Percentiles rank a stretch among this genome's conserved stretches.
These are phyloP conservation scores for Yamadazyma laniorum DNA, from an alignment of 805 yeast species.

Conservation along the genomic window DNA sequence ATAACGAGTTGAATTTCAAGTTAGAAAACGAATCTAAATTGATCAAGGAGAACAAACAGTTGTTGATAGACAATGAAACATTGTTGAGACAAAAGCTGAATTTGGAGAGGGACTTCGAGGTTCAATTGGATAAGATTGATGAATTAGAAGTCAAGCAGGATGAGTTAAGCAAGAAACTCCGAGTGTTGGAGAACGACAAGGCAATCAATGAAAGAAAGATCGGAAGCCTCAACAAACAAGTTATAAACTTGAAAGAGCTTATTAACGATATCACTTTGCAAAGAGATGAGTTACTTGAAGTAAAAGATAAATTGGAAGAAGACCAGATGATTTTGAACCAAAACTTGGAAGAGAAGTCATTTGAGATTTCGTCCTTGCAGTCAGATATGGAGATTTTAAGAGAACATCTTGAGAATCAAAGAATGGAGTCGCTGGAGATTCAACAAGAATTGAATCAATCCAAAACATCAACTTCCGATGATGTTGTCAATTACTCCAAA, in stretches of 20 bases:
- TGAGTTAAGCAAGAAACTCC: conserved; percentile 25
- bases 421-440: conserved; percentile 31
- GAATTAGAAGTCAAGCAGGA: conserved; percentile 30
- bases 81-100: conserved; percentile 22
- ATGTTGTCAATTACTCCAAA: conserved; percentile 33
- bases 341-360: conserved; percentile 24
- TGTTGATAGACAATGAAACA: conserved; percentile 59
- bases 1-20: conserved; percentile 50
- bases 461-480: conserved; percentile 24
- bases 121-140: conserved; percentile 43
- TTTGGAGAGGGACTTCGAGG: conserved; percentile 30
- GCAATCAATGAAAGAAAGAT: conserved; percentile 37
- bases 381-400: conserved; percentile 30
- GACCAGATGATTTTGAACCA: conserved; percentile 26
- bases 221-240: conserved; percentile 43
- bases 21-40: conserved; percentile 65
- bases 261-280: conserved; percentile 62
- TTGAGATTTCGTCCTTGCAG: conserved; percentile 25
- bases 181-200: conserved; percentile 34
- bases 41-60: conserved; percentile 60
- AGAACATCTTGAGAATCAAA: conserved; percentile 33
- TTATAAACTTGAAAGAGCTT: conserved; percentile 54
- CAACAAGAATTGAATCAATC: conserved; percentile 36
- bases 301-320: conserved; percentile 30
- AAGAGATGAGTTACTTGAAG: conserved; percentile 55